Conservation (phyloP, 2,329 filamentous ascomycete species). For the Alternaria rosae region DNA sequence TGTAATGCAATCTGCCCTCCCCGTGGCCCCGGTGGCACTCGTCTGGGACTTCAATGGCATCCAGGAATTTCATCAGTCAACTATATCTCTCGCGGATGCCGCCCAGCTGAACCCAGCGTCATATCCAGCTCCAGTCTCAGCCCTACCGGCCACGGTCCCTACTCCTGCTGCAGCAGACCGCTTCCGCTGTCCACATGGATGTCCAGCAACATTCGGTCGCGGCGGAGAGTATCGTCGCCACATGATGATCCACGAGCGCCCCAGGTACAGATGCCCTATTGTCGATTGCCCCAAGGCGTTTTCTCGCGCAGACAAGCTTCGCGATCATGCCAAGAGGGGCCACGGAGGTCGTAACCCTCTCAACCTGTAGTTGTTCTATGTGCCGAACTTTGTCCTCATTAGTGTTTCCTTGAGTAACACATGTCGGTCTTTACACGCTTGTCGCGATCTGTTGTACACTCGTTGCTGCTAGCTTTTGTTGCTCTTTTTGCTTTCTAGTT, state of each 20-base stretch:
- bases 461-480: neutral
- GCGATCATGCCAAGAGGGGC: constrained; percentile 17
- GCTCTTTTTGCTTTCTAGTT: neutral
- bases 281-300: constrained; percentile 20
- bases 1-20: no score
- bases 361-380: neutral
- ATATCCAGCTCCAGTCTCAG: neutral
- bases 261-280: constrained; percentile 9
- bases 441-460: neutral
- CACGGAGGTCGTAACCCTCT: neutral
- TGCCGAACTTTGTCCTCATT: rapidly evolving
- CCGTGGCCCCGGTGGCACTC: neutral
- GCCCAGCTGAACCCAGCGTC: neutral
- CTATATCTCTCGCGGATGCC: neutral
- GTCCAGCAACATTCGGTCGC: constrained; percentile 14
- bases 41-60: no score
- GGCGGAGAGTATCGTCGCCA: constrained; percentile 28
- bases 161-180: neutral
- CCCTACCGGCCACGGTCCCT: neutral
- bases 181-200: constrained; percentile 9
- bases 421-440: neutral
- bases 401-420: neutral
- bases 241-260: constrained; percentile 17
- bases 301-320: constrained; percentile 26
- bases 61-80: no score